Percentiles rank a stretch among this genome's conserved stretches.
Conservation (phyloP, 371 early-diverging fungal genomes). For the Mycotypha africana region DNA sequence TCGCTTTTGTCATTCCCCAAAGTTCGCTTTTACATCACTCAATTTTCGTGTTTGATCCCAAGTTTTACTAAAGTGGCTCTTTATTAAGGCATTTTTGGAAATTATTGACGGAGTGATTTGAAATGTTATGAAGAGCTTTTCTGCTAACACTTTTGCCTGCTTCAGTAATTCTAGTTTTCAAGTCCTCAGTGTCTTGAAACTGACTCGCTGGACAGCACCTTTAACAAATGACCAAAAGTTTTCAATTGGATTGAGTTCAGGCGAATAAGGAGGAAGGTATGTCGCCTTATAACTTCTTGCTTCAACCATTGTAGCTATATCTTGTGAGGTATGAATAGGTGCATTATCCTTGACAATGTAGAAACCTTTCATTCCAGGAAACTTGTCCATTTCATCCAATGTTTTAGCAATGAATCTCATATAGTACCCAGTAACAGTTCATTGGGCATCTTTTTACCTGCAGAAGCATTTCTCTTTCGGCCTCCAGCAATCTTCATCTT, state of each 20-base stretch:
- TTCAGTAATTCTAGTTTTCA: constrained; percentile 10
- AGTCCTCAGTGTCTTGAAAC: constrained; percentile 7
- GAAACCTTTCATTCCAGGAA: no score
- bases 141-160: constrained; percentile 11
- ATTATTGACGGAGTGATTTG: constrained; percentile 9
- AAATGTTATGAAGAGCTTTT: constrained; percentile 10
- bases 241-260: constrained; percentile 10
- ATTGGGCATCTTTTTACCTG: no score
- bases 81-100: constrained; percentile 12
- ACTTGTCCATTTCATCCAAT: no score
- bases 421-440: no score
- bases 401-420: no score
- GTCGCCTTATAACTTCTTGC: constrained; percentile 9
- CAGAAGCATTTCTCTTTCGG: no score
- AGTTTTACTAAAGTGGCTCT: constrained; percentile 9
- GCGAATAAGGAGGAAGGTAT: constrained; percentile 8
- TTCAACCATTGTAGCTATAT: constrained; percentile 6
- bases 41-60: background rate
- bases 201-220: constrained; percentile 18
- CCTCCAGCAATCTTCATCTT: no score
- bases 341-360: constrained; percentile 1
- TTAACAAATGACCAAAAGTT: constrained; percentile 19
- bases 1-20: background rate
- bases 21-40: background rate
- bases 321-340: constrained; percentile 13